Percentiles rank a stretch among this genome's conserved stretches.
Conservation (phyloP, 2,329 filamentous ascomycete species). For the Fusarium graminum region DNA sequence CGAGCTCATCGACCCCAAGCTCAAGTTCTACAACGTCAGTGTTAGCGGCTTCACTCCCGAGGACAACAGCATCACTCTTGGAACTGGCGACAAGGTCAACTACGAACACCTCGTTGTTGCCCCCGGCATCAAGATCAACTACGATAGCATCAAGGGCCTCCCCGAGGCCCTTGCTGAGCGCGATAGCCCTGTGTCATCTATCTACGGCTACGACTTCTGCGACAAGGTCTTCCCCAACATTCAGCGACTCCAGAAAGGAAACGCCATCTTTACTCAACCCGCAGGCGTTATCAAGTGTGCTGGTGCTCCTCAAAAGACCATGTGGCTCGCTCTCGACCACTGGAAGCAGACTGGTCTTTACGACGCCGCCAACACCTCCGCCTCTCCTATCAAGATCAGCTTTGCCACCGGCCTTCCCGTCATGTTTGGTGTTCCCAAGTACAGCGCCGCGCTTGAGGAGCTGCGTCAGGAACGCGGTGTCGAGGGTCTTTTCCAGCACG, state of each 20-base stretch:
- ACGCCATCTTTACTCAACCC: constrained; percentile 71
- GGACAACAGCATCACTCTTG: constrained; percentile 67
- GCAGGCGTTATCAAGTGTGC: constrained; percentile 71
- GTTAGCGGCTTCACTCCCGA: constrained; percentile 67
- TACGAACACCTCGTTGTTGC: constrained; percentile 76
- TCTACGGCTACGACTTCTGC: constrained; percentile 68
- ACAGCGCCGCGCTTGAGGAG: constrained; percentile 65
- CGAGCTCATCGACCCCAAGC: constrained; percentile 68
- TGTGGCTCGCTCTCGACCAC: constrained; percentile 72
- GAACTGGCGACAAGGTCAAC: constrained; percentile 66
- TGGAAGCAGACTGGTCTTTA: constrained; percentile 69
- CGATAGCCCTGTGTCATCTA: constrained; percentile 64
- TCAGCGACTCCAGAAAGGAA: constrained; percentile 61
- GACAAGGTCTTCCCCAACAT: constrained; percentile 66
- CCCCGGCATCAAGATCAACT: constrained; percentile 68
- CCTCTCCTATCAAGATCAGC: constrained; percentile 63
- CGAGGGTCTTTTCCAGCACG: constrained; percentile 70
- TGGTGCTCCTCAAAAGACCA: constrained; percentile 71
- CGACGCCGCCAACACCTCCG: constrained; percentile 53
- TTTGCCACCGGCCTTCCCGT: constrained; percentile 68
- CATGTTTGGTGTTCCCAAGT: constrained; percentile 74
- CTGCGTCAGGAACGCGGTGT: constrained; percentile 67
- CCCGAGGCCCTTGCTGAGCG: constrained; percentile 66
- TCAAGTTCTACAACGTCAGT: constrained; percentile 69
- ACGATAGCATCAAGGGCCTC: constrained; percentile 66